Evolutionary conservation across 2,329 filamentous ascomycete species (phyloP).

Genomic region (Exophiala aquamarina): DNA sequence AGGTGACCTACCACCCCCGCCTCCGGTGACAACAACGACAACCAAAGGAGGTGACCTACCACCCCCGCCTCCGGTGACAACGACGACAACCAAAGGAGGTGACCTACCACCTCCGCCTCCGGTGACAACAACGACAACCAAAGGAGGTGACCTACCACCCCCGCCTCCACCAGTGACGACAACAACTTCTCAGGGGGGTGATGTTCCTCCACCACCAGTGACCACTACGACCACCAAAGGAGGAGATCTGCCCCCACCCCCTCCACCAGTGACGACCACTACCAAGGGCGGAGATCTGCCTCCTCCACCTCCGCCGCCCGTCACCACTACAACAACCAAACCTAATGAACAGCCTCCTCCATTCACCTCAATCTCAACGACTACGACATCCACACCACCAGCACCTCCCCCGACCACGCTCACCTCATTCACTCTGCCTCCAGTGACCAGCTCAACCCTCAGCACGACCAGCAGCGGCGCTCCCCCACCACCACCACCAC

Average conservation of each 20-base stretch:
- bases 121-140: conserved; percentile 6
- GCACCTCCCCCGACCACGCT: conserved; percentile 14
- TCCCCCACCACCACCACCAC: conserved; percentile 21
- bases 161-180: conserved; percentile 14
- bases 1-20: not conserved
- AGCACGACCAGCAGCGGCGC: conserved; percentile 22
- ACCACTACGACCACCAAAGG: conserved; percentile 1
- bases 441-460: conserved; percentile 15
- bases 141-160: conserved; percentile 1
- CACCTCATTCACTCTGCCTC: conserved; percentile 7
- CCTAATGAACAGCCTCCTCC: conserved; percentile 1
- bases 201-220: conserved; percentile 6
- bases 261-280: not conserved
- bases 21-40: conserved; percentile 1
- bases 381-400: conserved; percentile 6
- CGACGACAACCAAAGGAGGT: conserved; percentile 4
- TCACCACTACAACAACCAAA: conserved; percentile 1
- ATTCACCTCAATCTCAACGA: conserved; percentile 3
- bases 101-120: conserved; percentile 2
- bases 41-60: not conserved
- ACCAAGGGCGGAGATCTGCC: not conserved
- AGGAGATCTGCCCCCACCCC: conserved; percentile 4
- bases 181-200: conserved; percentile 1
- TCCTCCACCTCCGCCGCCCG: not conserved
- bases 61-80: not conserved